Base-by-base conservation (phyloP, 2,329 filamentous ascomycete genomes). In the Pseudogymnoascus sp. region DNA sequence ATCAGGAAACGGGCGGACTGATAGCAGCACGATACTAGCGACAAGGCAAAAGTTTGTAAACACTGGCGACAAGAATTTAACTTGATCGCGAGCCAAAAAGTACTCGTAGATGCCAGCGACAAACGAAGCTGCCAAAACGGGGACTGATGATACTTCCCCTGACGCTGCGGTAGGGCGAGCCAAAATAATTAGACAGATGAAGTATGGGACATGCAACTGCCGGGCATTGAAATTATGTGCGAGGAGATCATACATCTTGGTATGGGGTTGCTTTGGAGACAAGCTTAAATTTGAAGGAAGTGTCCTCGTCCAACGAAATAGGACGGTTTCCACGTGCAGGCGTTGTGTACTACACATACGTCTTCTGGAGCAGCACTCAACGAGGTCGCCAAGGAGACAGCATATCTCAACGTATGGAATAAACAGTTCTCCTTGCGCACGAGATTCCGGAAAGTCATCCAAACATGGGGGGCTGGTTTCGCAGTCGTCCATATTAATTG, bases 81-180 rank as follows among this genome's bases (percentile, higher is more conserved):
- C 72, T 64, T 79, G 76, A 63, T 79, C 76, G 10, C 76, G 70
- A 28, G 75, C 75, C 17, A 78, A 72, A 60, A 79, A 77, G 59
- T 78, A 76, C 65, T 78, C 76, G 40, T 77, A 78, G 4, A 79
- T 77, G 2, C 76, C 74, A 4, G 76, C 75, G 26, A 78, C 66
- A 42, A 76, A 78, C 0, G 77, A 78, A 0, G 77, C 77, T 15
- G 77, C 75, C 5, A 79, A 70, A 4, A 78, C 67, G 3, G 74
- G 73, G 3, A 74, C 74, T 9, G 74, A 69, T 4, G 77, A 77
- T 1, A 75, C 73, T 28, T 53, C 23, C 4, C 23, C 47, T 11
- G 23, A 31, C 2, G 47, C 8, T 1, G 72, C 68, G 13, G 69
- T 66, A 4, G 74, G 69, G 50, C 76, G 73, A 65, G 75, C 75